These are phyloP conservation scores for Podospora pseudopauciseta DNA, from an alignment of 495 filamentous ascomycete species.

Conservation along the genomic window DNA sequence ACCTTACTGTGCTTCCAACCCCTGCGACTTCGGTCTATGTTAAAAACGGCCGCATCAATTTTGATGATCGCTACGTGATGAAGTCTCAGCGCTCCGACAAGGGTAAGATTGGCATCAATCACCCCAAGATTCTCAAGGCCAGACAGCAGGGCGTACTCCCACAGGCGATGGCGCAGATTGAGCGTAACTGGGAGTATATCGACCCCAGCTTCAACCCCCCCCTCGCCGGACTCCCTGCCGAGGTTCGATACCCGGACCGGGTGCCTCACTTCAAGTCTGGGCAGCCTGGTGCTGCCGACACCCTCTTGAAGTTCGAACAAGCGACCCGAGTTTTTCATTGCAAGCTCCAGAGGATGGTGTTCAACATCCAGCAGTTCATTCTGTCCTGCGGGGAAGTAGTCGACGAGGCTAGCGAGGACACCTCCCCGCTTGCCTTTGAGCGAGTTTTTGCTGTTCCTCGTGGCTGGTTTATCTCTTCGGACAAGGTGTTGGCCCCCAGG, in stretches of 20 bases:
- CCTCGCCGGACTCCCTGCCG: constrained; percentile 27
- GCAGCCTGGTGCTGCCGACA: neutral
- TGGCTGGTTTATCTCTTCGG: neutral
- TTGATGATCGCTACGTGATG: constrained; percentile 21
- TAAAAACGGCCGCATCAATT: constrained; percentile 12
- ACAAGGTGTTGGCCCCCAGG: neutral
- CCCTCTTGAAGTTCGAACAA: neutral
- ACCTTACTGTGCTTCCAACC: constrained; percentile 20
- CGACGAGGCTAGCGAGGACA: neutral
- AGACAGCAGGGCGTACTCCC: neutral
- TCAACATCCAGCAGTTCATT: neutral
- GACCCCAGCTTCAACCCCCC: constrained; percentile 18
- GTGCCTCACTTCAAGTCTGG: neutral
- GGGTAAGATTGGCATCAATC: constrained; percentile 9
- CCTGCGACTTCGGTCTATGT: constrained; percentile 9
- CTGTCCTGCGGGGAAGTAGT: neutral
- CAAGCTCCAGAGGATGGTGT: neutral
- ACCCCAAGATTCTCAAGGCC: constrained; percentile 27
- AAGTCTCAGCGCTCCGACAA: neutral
- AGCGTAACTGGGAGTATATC: constrained; percentile 25
- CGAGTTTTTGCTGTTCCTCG: neutral
- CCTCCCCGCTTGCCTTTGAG: no score
- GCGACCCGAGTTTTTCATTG: neutral
- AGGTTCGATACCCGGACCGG: neutral
- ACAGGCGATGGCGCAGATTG: constrained; percentile 12